phyloP scores from a whole-genome alignment of 192 early-diverging fungal species.

The Mortierella claussenii region DNA sequence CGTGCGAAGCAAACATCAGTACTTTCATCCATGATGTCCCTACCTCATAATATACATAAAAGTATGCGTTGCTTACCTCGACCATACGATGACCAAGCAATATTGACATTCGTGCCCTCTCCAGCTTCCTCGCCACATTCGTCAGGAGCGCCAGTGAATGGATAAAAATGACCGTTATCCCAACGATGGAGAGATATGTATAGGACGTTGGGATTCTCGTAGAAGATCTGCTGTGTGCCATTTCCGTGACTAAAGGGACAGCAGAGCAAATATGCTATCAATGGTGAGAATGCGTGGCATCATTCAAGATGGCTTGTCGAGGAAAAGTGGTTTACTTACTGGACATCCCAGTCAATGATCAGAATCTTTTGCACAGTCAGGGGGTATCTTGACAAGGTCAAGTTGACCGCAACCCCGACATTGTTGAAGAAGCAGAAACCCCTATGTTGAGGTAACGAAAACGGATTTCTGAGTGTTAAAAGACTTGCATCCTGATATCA shows the following conservation, averaged over 20 bases:
- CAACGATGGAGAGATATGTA: conserved; percentile 82
- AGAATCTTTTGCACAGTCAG: conserved; percentile 67
- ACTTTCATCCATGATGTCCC: neutral
- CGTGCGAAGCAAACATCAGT: neutral
- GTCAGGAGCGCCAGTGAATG: conserved; percentile 64
- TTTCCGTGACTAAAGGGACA: conserved; percentile 64
- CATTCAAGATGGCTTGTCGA: too few species aligned
- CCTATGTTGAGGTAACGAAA: conserved; percentile 13
- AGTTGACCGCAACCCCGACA: conserved; percentile 74
- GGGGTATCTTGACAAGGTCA: conserved; percentile 61
- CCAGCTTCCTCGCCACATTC: conserved; percentile 66
- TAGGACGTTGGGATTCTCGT: conserved; percentile 74
- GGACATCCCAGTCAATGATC: conserved; percentile 80
- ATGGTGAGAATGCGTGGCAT: too few species aligned
- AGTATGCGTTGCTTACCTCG: conserved; percentile 52
- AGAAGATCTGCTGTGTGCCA: conserved; percentile 80
- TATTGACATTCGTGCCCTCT: conserved; percentile 64
- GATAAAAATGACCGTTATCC: conserved; percentile 78
- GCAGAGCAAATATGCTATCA: neutral
- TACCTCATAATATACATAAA: neutral
- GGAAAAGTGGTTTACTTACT: conserved; percentile 53
- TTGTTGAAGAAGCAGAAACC: conserved; percentile 87
- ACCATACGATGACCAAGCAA: conserved; percentile 55
- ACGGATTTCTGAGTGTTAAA: neutral
- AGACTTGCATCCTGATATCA: neutral